Evolutionary conservation across 768 basidiomycete species (phyloP).

Genomic region (Naganishia vishniacii): DNA sequence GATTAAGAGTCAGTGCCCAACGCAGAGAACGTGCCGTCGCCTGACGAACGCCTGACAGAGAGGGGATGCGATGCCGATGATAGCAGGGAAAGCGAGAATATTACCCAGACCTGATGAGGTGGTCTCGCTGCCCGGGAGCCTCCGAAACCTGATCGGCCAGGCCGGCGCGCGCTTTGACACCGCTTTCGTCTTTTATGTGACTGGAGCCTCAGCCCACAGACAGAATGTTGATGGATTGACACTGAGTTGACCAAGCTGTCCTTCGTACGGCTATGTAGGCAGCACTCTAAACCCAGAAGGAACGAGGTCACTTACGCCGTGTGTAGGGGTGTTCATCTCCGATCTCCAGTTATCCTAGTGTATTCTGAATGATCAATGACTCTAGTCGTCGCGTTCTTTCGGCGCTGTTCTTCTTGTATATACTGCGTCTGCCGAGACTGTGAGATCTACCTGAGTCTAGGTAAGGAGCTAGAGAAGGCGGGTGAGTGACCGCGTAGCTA

Average conservation of each 20-base stretch:
- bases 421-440: no score
- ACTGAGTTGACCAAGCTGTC: not conserved
- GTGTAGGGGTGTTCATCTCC: slow-evolving; percentile 14
- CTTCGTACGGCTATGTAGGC: not conserved
- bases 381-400: no score
- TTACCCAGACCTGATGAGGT: slow-evolving; percentile 3
- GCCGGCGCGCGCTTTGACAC: not conserved
- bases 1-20: not conserved
- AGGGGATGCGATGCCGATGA: not conserved
- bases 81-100: not conserved
- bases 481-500: no score
- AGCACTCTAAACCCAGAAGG: no score
- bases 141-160: not conserved
- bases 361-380: no score
- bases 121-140: not conserved
- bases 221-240: not conserved
- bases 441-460: no score
- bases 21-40: not conserved
- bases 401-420: no score
- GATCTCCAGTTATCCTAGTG: not conserved
- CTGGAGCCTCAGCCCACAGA: not conserved
- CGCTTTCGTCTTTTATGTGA: slow-evolving; percentile 2
- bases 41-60: not conserved
- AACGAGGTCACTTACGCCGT: not conserved
- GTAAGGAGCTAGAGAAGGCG: no score